phyloP scores from a whole-genome alignment of 148 eudicot species.

The Vaccinium darrowii region DNA sequence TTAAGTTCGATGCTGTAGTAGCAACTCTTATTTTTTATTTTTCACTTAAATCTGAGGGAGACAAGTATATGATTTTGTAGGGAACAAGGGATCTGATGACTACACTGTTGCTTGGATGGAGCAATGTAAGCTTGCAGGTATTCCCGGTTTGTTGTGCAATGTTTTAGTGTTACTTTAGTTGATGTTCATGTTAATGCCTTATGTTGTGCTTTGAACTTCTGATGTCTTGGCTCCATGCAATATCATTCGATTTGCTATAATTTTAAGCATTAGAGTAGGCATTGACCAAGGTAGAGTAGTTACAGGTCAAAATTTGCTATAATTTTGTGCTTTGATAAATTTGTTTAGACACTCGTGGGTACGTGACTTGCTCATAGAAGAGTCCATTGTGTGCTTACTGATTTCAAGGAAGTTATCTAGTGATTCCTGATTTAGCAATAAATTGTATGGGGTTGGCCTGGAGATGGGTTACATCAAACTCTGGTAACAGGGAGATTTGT shows the following conservation, averaged over 20 bases:
- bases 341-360: too few relatives aligned
- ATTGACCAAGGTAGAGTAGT: not conserved
- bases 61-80: constrained; percentile 34
- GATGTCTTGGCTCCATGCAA: not conserved
- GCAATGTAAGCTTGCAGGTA: constrained; percentile 99
- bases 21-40: not conserved
- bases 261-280: not conserved
- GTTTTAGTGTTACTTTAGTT: too few relatives aligned
- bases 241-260: not conserved
- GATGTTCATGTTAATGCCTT: too few relatives aligned
- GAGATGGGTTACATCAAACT: too few relatives aligned
- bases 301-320: not conserved
- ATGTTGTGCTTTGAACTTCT: not conserved
- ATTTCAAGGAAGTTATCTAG: too few relatives aligned
- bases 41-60: not conserved
- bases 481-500: too few relatives aligned
- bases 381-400: too few relatives aligned
- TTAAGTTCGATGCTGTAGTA: not conserved
- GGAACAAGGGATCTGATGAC: constrained; percentile 94
- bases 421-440: not conserved
- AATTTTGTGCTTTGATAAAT: too few relatives aligned
- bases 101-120: constrained; percentile 94
- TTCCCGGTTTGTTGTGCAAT: not conserved
- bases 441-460: too few relatives aligned
- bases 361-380: too few relatives aligned